phyloP scores from a whole-genome alignment of 768 basidiomycete genomes.

The Fomitopsis serialis region DNA sequence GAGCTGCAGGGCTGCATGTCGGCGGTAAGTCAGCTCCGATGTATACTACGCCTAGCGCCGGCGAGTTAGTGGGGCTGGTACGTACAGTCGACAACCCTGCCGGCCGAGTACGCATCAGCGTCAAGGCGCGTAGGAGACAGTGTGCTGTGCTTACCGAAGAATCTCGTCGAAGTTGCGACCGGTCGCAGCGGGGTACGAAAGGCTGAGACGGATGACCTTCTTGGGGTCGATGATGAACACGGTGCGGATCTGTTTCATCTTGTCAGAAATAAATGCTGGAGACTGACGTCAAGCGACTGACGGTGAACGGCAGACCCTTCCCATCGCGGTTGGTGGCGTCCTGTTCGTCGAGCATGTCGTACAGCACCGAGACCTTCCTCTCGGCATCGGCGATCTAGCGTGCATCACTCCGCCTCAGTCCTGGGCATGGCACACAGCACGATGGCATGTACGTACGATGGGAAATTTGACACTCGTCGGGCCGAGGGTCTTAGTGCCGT shows the following conservation, averaged over 20 bases:
- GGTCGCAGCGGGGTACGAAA: constrained; percentile 93
- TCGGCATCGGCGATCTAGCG: constrained; percentile 86
- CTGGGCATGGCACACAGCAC: not conserved
- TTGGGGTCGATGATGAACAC: constrained; percentile 98
- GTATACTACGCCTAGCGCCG: not conserved
- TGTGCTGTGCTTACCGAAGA: constrained; percentile 36
- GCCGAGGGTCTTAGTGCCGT: constrained; percentile 52
- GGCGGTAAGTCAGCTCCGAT: not conserved
- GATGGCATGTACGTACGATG: constrained; percentile 52
- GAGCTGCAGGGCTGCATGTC: constrained; percentile 66
- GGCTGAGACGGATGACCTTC: constrained; percentile 84
- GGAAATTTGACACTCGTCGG: constrained; percentile 85
- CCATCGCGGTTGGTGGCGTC: constrained; percentile 85
- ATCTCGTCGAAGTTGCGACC: constrained; percentile 88
- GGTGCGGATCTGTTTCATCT: constrained; percentile 66
- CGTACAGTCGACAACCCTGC: constrained; percentile 69
- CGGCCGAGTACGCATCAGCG: not conserved
- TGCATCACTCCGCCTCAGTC: not conserved
- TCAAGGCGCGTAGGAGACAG: not conserved
- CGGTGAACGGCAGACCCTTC: constrained; percentile 93
- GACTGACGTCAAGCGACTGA: constrained; percentile 17
- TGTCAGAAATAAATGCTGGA: not conserved
- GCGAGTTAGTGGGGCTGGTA: not conserved
- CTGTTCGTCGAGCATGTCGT: constrained; percentile 96
- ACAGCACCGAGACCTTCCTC: constrained; percentile 76